Evolutionary conservation across 2,329 filamentous ascomycete species (phyloP), one percentile per base, ranked within the genome.

Genomic region (Penicillium corylophilum): DNA sequence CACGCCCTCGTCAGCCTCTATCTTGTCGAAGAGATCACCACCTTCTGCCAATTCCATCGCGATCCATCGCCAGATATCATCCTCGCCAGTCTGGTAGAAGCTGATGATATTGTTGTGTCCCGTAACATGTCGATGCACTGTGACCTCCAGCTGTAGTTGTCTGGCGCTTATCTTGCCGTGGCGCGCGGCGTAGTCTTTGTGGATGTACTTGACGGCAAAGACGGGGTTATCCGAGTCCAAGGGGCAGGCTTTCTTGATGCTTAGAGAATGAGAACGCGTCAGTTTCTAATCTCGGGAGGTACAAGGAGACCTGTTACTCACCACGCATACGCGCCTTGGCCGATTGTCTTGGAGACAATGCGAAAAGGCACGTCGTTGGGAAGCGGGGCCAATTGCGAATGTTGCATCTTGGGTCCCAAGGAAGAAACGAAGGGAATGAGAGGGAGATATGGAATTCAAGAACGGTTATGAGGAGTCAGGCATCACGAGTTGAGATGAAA

Each of bases 11-110:
- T 99, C 94, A 16, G 94, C 92, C 75, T 99, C 95, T 63, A 99
- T 97, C 78, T 99, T 99, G 83, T 99, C 94, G 71, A 99, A 99
- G 7, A 99, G 80, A 69, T 99, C 94, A 10, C 94, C 94, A 38
- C 94, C 94, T 64, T 95, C 90, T 41, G 94, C 94, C 61, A 90
- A 87, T 73, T 99, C 94, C 91, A 99, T 96, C 35, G 92, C 93
- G 63, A 99, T 96, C 94, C 94, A 99, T 62, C 89, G 84, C 93
- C 94, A 99, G 16, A 86, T 76, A 0, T 79, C 66, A 69, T 99
- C 92, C 71, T 96, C 90, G 48, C 91, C 93, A 1, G 87, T 88
- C 38, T 88, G 86, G 63, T 95, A 91, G 81, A 90, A 96, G 67
- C 90, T 87, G 64, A 99, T 96, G 59, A 99, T 88, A 71, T 99